phyloP scores from a whole-genome alignment of 129 eudicot genomes.

The Deinandra increscens region DNA sequence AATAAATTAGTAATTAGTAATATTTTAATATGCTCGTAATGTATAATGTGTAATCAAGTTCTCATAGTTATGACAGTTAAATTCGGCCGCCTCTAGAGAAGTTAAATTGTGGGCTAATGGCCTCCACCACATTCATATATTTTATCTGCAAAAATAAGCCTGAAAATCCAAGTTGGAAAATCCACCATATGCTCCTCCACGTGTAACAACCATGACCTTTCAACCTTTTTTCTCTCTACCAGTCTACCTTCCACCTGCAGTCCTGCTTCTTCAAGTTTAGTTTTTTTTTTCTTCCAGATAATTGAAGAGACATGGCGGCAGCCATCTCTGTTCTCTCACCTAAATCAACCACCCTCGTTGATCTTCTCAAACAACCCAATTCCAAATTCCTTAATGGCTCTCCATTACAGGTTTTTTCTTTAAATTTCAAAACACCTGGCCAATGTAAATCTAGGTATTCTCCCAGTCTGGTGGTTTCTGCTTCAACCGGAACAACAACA shows the following conservation, averaged over 20 bases:
- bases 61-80: too few species aligned
- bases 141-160: not conserved
- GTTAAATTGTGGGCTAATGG: too few species aligned
- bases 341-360: constrained; percentile 39
- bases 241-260: too few species aligned
- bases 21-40: too few species aligned
- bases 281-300: not conserved
- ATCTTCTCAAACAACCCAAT: constrained; percentile 39
- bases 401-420: constrained; percentile 32
- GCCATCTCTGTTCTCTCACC: constrained; percentile 48
- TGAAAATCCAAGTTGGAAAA: constrained; percentile 36
- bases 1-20: too few species aligned
- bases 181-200: constrained; percentile 34
- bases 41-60: too few species aligned
- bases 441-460: constrained; percentile 22
- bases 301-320: constrained; percentile 38
- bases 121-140: not conserved
- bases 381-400: constrained; percentile 43
- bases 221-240: not conserved
- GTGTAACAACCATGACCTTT: constrained; percentile 41
- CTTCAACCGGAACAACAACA: constrained; percentile 40
- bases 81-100: too few species aligned
- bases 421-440: constrained; percentile 35
- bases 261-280: not conserved
- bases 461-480: constrained; percentile 46